Evolutionary conservation across 441 rosid species (phyloP).

Genomic region (Cnidoscolus chayamansa): DNA sequence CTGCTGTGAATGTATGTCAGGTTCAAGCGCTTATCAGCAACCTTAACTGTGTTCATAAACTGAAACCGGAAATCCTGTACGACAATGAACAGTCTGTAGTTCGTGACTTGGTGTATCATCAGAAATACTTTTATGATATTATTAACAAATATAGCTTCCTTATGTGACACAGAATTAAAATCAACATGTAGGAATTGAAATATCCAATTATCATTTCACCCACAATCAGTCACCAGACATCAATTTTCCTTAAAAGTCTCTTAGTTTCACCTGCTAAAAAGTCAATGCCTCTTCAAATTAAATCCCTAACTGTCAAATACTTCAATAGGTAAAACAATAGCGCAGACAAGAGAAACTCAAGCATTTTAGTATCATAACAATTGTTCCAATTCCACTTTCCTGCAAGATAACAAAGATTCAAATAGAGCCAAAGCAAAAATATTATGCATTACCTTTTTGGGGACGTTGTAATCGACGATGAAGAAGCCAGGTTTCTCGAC

Average conservation of each 20-base stretch:
- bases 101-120: no score
- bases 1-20: conserved; percentile 78
- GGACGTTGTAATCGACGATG: conserved; percentile 78
- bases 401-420: not conserved
- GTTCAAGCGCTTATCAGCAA: conserved; percentile 81
- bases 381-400: not conserved
- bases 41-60: conserved; percentile 78
- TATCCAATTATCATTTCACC: not conserved
- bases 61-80: conserved; percentile 88
- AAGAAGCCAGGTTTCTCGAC: conserved; percentile 87
- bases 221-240: not conserved
- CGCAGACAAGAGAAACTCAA: not conserved
- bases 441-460: conserved; percentile 51
- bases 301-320: conserved; percentile 11
- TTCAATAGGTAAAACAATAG: not conserved
- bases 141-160: not conserved
- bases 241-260: not conserved
- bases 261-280: not conserved
- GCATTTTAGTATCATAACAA: not conserved
- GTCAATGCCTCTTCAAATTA: not conserved
- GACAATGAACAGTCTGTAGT: not conserved
- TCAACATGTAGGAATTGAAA: not conserved
- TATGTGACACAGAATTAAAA: not conserved
- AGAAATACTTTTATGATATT: no score
- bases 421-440: not conserved